Conservation (phyloP, 495 filamentous ascomycete species). For the Neurospora sp. region DNA sequence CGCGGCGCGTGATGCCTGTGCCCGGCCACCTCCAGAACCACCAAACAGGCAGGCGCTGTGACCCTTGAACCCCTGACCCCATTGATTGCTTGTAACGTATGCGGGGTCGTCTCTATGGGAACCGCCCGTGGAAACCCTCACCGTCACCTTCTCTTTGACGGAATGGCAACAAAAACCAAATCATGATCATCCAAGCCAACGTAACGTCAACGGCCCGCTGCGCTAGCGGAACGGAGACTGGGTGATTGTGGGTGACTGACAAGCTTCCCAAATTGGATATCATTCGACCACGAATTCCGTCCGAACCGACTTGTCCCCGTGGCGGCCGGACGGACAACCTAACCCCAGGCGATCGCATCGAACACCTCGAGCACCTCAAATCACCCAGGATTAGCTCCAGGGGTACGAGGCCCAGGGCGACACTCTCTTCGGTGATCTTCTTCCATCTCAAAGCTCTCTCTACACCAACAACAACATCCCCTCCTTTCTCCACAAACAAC, state of each 20-base stretch:
- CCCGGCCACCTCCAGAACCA: constrained; percentile 7
- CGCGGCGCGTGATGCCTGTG: constrained; percentile 6
- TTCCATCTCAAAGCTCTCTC: not conserved
- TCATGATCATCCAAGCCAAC: not conserved
- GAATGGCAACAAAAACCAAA: not conserved
- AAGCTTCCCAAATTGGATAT: not conserved
- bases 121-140: not conserved
- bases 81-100: not conserved
- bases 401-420: not conserved
- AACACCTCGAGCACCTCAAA: not conserved
- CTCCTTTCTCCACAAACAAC: not conserved
- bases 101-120: not conserved
- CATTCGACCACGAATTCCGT: not conserved
- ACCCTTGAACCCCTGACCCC: not conserved
- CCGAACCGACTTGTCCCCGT: not conserved
- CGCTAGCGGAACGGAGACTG: not conserved
- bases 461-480: not conserved
- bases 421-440: not conserved
- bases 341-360: not conserved
- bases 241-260: not conserved
- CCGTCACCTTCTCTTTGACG: not conserved
- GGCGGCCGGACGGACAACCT: not conserved
- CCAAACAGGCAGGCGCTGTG: not conserved
- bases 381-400: not conserved
- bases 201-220: not conserved